Evolutionary conservation across 106 monocot genomes (phyloP).

Genomic region (Xerophyta viscosa): DNA sequence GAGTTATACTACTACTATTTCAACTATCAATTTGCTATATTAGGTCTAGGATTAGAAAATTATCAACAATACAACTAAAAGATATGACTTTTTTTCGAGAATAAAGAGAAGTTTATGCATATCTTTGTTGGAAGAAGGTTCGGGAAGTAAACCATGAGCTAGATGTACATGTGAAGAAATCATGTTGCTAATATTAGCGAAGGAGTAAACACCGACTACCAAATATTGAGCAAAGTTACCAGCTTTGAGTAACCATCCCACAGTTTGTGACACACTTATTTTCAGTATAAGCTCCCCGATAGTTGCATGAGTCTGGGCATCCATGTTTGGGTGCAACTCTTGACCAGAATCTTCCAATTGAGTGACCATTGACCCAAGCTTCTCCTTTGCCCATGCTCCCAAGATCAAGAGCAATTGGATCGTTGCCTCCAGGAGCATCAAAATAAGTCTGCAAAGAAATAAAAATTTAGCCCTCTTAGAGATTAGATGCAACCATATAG

Average conservation of each 20-base stretch:
- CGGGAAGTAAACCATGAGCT: too few relatives aligned
- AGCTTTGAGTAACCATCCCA: constrained; percentile 73
- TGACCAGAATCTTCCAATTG: constrained; percentile 90
- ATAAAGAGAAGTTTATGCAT: too few relatives aligned
- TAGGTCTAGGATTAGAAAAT: too few relatives aligned
- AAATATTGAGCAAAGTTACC: constrained; percentile 22
- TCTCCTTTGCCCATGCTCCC: constrained; percentile 93
- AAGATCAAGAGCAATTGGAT: constrained; percentile 64
- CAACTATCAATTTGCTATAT: too few relatives aligned
- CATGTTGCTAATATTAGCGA: too few relatives aligned
- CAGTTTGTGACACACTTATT: constrained; percentile 79
- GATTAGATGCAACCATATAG: too few relatives aligned
- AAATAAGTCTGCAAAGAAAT: constrained; percentile 55
- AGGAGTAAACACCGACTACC: too few relatives aligned
- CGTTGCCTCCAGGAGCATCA: constrained; percentile 70
- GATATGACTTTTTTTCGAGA: too few relatives aligned
- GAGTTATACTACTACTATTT: too few relatives aligned
- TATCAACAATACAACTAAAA: too few relatives aligned
- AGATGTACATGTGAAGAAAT: background rate
- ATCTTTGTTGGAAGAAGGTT: too few relatives aligned
- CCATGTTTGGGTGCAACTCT: constrained; percentile 64
- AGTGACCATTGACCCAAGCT: constrained; percentile 92
- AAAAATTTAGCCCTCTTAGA: background rate
- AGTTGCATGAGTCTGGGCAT: constrained; percentile 59
- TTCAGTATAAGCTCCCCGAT: constrained; percentile 80